Base-by-base conservation (phyloP, 2,329 filamentous ascomycete species). In the Penicillium sp. region DNA sequence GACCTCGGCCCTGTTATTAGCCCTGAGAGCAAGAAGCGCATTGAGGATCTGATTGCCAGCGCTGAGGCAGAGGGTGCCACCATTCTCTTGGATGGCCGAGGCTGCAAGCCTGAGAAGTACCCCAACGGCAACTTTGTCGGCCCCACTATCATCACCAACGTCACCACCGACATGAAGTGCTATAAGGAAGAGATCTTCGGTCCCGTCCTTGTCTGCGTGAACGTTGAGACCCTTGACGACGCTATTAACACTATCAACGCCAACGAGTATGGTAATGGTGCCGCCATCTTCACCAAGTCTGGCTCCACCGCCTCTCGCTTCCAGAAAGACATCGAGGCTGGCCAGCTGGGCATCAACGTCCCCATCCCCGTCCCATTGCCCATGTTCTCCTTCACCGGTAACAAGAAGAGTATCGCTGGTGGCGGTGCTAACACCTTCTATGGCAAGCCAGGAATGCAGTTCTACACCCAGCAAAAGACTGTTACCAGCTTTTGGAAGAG, bases 391-490 rank as follows among this genome's bases (percentile, higher is more conserved):
- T 86, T 86, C 75, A 88, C 85, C 2, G 85, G 85, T 19, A 88
- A 88, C 81, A 93, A 99, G 88, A 93, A 90, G 83, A 92, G 88
- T 70, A 83, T 98, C 56, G 95, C 95, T 0, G 95, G 93, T 54
- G 93, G 93, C 52, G 93, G 95, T 60, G 90, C 91, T 37, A 96
- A 86, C 79, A 96, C 92, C 16, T 98, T 99, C 75, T 99, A 99
- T 78, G 95, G 95, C 65, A 90, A 91, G 77, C 91, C 92, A 0
- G 95, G 93, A 25, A 78, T 99, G 73, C 88, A 90, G 72, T 99
- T 99, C 74, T 98, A 96, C 78, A 99, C 95, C 3, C 95, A 98
- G 80, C 85, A 90, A 72, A 98, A 99, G 90, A 99, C 95, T 3
- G 95, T 99, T 49, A 99, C 95, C 53, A 89, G 91, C 65, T 79